Percentiles rank a stretch among this genome's conserved stretches.
Evolutionary conservation across 371 early-diverging fungal species (phyloP).

Genomic region (Blastocladiella emersonii): DNA sequence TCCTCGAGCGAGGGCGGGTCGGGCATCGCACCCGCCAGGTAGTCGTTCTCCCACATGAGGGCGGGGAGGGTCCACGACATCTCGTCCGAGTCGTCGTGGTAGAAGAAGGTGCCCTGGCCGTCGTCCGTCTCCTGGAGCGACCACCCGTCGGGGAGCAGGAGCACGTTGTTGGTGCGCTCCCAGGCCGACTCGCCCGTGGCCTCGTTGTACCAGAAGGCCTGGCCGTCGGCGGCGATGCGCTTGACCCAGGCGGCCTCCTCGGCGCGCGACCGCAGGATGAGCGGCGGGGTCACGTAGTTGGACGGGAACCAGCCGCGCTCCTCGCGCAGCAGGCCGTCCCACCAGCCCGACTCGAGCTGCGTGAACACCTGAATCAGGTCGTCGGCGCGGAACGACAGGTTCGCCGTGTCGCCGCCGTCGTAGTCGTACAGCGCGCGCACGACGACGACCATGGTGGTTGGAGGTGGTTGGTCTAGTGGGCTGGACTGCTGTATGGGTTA

Average conservation of each 20-base stretch:
- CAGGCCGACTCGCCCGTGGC: not conserved
- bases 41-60: constrained; percentile 7
- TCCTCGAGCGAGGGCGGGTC: not conserved
- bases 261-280: not conserved
- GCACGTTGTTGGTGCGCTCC: not conserved
- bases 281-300: constrained; percentile 51
- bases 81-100: constrained; percentile 28
- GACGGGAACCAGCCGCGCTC: constrained; percentile 78
- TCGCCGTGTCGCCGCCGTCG: constrained; percentile 38
- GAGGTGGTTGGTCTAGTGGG: too few species aligned
- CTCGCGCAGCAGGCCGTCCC: constrained; percentile 62
- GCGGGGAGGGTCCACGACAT: constrained; percentile 30
- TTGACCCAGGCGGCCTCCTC: not conserved
- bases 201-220: not conserved
- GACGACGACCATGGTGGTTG: constrained; percentile 18
- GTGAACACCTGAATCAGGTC: constrained; percentile 68
- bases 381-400: constrained; percentile 58
- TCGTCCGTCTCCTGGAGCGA: constrained; percentile 25
- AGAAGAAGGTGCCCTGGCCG: constrained; percentile 29
- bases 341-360: constrained; percentile 79
- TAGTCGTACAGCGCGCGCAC: constrained; percentile 74
- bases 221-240: not conserved
- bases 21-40: not conserved
- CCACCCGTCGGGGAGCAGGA: constrained; percentile 29
- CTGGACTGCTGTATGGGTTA: too few species aligned